Evolutionary conservation across 352 stramenopile species (phyloP), one percentile per base, ranked within the genome.

Genomic region (Thraustochytrium striatum): DNA sequence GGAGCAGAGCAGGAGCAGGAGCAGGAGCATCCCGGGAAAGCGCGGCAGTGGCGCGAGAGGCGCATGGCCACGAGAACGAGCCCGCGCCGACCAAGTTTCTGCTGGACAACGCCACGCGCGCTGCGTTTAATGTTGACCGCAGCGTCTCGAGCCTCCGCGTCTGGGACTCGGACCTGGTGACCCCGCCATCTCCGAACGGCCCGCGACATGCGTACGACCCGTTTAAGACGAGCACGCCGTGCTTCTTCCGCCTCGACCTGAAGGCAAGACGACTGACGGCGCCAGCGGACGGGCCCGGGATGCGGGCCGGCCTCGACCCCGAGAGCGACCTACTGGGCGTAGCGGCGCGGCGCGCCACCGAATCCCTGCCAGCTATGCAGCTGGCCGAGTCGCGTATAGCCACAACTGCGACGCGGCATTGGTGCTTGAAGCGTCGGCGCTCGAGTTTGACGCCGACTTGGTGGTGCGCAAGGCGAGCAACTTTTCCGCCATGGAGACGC

Each of bases 401-500:
- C 33, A 7, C 9, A 70, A 69, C n/a, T 73, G 62, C 33, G 0
- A 75, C 25, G 43, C 30, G 7, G 16, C 9, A 19, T 72, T 75
- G 0, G 25, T 28, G 61, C 83, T 92, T 38, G 84, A 92, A 28
- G 88, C 88, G 62, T 88, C 87, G 38, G 92, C 92, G 70, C 84
- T 92, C 55, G 89, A 92, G 57, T 88, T 92, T 58, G 92, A 94
- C 82, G 80, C 92, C 19, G 90, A 92, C 61, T 82, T 88, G 44
- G 91, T 93, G 62, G 91, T 93, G 52, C 85, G 87, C 33, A 93
- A 91, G 39, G 70, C 89, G 87, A 9, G 90, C 88, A 3, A 85
- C 85, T 28, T 93, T 91, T 73, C 88, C 30, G 43, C 39, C 16
- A 21, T 81, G 19, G 52, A 73, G 21, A 11, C 58, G n/a, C 13